Conservation (phyloP, 805 yeast genomes). For the Clavispora phyllophila region DNA sequence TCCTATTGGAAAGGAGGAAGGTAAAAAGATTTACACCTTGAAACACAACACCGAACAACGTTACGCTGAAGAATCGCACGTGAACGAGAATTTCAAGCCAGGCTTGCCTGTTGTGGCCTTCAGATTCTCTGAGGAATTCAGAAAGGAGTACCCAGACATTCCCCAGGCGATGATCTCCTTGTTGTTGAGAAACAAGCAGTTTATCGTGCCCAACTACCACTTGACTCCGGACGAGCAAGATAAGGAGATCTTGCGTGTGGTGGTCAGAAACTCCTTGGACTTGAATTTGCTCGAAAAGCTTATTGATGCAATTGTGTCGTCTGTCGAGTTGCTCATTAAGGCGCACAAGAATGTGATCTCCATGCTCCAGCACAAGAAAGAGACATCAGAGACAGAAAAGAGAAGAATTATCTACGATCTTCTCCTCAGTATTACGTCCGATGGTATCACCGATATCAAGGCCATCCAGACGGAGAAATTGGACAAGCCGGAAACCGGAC, state of each 20-base stretch:
- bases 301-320: constrained; percentile 54
- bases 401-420: constrained; percentile 41
- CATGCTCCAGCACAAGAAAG: constrained; percentile 13
- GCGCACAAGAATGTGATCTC: constrained; percentile 40
- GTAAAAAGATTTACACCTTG: constrained; percentile 16
- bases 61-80: constrained; percentile 14
- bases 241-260: constrained; percentile 77
- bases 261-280: constrained; percentile 67
- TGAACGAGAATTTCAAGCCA: constrained; percentile 50
- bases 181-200: constrained; percentile 65
- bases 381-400: constrained; percentile 18
- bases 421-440: constrained; percentile 51
- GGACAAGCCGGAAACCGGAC: constrained; percentile 18
- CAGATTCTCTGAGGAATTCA: constrained; percentile 58
- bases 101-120: constrained; percentile 92
- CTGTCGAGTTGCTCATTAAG: constrained; percentile 47
- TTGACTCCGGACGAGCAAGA: constrained; percentile 58
- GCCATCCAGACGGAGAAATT: constrained; percentile 16
- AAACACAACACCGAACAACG: constrained; percentile 4
- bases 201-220: constrained; percentile 86
- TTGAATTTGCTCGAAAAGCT: constrained; percentile 38
- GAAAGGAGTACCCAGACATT: constrained; percentile 62
- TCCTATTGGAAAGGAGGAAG: constrained; percentile 26
- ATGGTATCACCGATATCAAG: constrained; percentile 42
- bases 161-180: constrained; percentile 76